phyloP scores from a whole-genome alignment of 192 early-diverging fungal genomes.

The Phycomyces blakesleeanus region DNA sequence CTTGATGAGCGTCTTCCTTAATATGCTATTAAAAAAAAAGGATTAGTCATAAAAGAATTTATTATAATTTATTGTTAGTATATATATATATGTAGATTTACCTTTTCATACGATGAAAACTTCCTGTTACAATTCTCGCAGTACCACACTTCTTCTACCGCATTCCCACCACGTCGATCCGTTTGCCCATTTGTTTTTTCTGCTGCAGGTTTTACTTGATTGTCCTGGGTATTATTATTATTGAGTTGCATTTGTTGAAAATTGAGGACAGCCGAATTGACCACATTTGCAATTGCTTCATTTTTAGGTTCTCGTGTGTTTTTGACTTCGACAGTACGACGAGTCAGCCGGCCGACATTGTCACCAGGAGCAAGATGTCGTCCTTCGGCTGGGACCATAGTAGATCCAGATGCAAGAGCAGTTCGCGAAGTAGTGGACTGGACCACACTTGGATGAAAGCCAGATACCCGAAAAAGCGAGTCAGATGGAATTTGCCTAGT shows the following conservation, averaged over 20 bases:
- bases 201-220: neutral
- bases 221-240: neutral
- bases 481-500: neutral
- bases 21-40: constrained; percentile 1
- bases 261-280: neutral
- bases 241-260: neutral
- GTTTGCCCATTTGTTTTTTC: neutral
- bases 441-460: neutral
- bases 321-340: constrained; percentile 7
- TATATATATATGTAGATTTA: constrained; percentile 1
- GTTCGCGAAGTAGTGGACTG: neutral
- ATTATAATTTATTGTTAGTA: neutral
- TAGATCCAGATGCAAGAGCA: neutral
- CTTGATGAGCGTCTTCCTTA: constrained; percentile 13
- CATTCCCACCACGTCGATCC: neutral
- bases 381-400: neutral
- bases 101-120: constrained; percentile 11
- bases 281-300: neutral
- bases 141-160: neutral
- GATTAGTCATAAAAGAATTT: neutral
- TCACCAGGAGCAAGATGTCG: constrained; percentile 4
- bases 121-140: constrained; percentile 16
- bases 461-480: neutral
- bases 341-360: constrained; percentile 5
- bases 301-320: neutral